Conservation (phyloP, 1,284 basidiomycete genomes). For the Leucoagaricus sp. region DNA sequence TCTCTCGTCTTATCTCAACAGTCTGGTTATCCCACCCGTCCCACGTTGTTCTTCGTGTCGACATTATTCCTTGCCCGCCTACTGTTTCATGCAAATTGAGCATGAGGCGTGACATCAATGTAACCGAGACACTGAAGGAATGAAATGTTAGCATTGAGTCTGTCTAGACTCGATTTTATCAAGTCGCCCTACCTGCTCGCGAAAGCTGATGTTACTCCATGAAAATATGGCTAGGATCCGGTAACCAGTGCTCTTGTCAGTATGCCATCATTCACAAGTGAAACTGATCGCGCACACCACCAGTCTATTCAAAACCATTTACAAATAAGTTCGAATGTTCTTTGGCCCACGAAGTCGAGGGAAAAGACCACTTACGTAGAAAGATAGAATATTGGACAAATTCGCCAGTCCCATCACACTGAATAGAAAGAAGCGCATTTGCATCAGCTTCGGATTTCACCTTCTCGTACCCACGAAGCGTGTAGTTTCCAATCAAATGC, state of each 20-base stretch:
- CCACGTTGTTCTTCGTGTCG: conserved; percentile 17
- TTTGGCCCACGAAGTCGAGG: too few relatives aligned
- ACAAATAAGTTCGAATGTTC: too few relatives aligned
- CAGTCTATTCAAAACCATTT: neutral
- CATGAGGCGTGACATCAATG: conserved; percentile 42
- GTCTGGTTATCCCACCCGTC: neutral
- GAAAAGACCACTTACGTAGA: conserved; percentile 32
- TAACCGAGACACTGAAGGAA: conserved; percentile 35
- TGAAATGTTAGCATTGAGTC: neutral
- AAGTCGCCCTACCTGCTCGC: conserved; percentile 40
- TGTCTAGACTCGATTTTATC: neutral
- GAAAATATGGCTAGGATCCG: conserved; percentile 32
- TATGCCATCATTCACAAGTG: too few relatives aligned
- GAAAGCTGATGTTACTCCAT: conserved; percentile 41
- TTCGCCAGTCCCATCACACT: conserved; percentile 43
- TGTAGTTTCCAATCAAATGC: neutral
- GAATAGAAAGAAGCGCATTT: too few relatives aligned
- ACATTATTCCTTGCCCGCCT: conserved; percentile 29
- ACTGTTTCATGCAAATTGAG: conserved; percentile 40
- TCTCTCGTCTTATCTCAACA: neutral
- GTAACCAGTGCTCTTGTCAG: neutral
- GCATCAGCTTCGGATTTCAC: too few relatives aligned
- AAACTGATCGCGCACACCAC: neutral
- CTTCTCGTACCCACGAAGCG: too few relatives aligned
- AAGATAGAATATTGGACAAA: conserved; percentile 43